Evolutionary conservation across 768 basidiomycete genomes (phyloP).

Genomic region (Erythrobasidium yunnanense): DNA sequence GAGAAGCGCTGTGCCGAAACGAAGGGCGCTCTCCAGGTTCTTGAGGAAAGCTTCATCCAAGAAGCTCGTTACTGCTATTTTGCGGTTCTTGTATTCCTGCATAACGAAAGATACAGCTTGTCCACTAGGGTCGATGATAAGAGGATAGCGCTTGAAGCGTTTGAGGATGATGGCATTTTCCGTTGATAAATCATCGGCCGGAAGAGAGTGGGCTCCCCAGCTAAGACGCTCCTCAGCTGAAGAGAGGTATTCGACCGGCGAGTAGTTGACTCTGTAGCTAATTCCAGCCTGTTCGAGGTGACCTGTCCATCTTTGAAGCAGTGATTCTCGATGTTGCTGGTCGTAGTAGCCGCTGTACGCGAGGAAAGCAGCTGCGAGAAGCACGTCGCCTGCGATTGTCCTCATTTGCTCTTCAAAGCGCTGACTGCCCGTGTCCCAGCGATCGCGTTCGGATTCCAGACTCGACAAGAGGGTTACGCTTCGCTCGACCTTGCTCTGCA

Average conservation of each 20-base stretch:
- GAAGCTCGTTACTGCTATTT: constrained; percentile 97
- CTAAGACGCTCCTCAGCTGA: constrained; percentile 88
- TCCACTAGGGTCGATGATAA: constrained; percentile 95
- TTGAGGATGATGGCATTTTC: constrained; percentile 99
- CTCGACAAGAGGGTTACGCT: constrained; percentile 90
- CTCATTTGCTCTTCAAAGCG: constrained; percentile 98
- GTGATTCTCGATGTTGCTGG: constrained; percentile 89
- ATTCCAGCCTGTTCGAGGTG: constrained; percentile 81
- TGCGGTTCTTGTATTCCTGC: constrained; percentile 88
- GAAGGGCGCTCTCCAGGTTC: constrained; percentile 92
- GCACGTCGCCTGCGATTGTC: constrained; percentile 92
- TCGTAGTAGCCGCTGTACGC: constrained; percentile 98
- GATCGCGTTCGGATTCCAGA: constrained; percentile 80
- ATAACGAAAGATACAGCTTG: constrained; percentile 89
- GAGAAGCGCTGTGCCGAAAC: constrained; percentile 91
- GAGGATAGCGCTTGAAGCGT: constrained; percentile 90
- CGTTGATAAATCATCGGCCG: constrained; percentile 85
- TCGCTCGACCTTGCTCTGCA: constrained; percentile 91
- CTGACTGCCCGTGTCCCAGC: constrained; percentile 89
- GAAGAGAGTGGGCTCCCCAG: constrained; percentile 94
- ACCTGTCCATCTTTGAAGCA: constrained; percentile 90
- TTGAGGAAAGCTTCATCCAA: constrained; percentile 97
- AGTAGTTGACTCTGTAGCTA: constrained; percentile 82
- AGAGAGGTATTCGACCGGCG: constrained; percentile 87
- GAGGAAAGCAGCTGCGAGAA: constrained; percentile 88